A percentile compares a stretch with the other conserved stretches of the same genome.
Evolutionary conservation across 352 stramenopile genomes (phyloP).

Genomic region (Phytophthora gonapodyides): DNA sequence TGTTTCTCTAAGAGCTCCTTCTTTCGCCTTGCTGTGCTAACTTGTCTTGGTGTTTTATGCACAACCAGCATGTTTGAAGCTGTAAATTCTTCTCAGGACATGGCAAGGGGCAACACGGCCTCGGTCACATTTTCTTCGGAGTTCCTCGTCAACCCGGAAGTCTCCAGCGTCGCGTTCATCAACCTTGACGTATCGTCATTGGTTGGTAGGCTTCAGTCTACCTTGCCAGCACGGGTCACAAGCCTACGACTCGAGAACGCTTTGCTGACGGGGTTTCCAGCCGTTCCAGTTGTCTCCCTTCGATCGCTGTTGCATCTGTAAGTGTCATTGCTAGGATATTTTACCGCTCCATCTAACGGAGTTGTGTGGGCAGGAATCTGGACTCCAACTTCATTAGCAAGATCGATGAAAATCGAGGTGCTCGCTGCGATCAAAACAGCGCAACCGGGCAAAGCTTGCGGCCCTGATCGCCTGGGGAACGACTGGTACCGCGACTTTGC

Average conservation of each 20-base stretch:
- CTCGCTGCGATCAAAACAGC: no score
- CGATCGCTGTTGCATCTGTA: constrained; percentile 10
- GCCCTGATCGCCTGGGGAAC: constrained; percentile 9
- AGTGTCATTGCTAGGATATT: not conserved
- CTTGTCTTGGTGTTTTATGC: not conserved
- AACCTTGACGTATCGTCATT: constrained; percentile 8
- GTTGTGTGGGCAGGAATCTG: constrained; percentile 18
- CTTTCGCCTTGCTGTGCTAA: no score
- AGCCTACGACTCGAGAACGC: constrained; percentile 8
- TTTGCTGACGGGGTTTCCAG: constrained; percentile 8
- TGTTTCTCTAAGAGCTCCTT: not conserved
- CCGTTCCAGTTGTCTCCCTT: not conserved
- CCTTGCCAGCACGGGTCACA: not conserved
- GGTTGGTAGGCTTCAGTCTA: not conserved
- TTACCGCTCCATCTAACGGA: no score
- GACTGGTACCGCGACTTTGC: constrained; percentile 8
- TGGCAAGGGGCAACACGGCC: not conserved
- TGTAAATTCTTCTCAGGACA: not conserved
- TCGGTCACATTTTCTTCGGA: not conserved
- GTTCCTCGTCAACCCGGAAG: not conserved
- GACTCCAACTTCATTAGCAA: constrained; percentile 14
- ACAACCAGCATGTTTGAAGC: not conserved
- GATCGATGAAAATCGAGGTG: not conserved
- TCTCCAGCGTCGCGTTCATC: not conserved
- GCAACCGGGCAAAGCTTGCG: constrained; percentile 14